A percentile compares a stretch with the other conserved stretches of the same genome.
Evolutionary conservation across 2,329 filamentous ascomycete species (phyloP).

Genomic region (Aspergillus puulaauensis): DNA sequence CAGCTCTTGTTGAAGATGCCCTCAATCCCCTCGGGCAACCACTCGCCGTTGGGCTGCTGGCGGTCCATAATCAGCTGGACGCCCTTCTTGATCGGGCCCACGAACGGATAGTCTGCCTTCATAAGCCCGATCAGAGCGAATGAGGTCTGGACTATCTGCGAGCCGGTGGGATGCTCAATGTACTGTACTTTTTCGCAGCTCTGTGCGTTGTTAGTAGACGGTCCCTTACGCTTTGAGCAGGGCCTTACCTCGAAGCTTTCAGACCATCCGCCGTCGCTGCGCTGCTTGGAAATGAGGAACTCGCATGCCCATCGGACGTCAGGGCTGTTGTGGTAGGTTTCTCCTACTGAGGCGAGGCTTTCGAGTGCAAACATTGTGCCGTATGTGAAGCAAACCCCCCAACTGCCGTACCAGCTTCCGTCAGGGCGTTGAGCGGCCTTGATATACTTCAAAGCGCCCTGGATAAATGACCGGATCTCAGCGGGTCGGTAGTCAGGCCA

Average conservation of each 20-base stretch:
- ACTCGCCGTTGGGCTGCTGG: slow-evolving; percentile 87
- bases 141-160: slow-evolving; percentile 90
- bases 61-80: slow-evolving; percentile 78
- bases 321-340: slow-evolving; percentile 73
- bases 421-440: slow-evolving; percentile 73
- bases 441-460: slow-evolving; percentile 77
- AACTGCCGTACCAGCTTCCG: slow-evolving; percentile 96
- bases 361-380: slow-evolving; percentile 95
- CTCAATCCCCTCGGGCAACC: slow-evolving; percentile 92
- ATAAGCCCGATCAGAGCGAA: slow-evolving; percentile 84
- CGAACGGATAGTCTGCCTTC: slow-evolving; percentile 77
- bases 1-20: slow-evolving; percentile 81
- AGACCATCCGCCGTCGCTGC: slow-evolving; percentile 90
- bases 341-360: slow-evolving; percentile 75
- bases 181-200: slow-evolving; percentile 79
- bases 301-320: slow-evolving; percentile 73
- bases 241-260: slow-evolving; percentile 50
- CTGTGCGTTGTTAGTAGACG: slow-evolving; percentile 48
- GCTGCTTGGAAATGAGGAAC: slow-evolving; percentile 81
- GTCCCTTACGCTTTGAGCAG: neutral
- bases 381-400: slow-evolving; percentile 98
- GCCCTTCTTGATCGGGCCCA: slow-evolving; percentile 69
- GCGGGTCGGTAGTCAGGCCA: slow-evolving; percentile 76
- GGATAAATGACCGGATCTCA: slow-evolving; percentile 74
- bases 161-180: slow-evolving; percentile 67